These are phyloP conservation scores for Ceratocystis albifundus DNA, from an alignment of 2,329 filamentous ascomycete species.

Conservation along the genomic window DNA sequence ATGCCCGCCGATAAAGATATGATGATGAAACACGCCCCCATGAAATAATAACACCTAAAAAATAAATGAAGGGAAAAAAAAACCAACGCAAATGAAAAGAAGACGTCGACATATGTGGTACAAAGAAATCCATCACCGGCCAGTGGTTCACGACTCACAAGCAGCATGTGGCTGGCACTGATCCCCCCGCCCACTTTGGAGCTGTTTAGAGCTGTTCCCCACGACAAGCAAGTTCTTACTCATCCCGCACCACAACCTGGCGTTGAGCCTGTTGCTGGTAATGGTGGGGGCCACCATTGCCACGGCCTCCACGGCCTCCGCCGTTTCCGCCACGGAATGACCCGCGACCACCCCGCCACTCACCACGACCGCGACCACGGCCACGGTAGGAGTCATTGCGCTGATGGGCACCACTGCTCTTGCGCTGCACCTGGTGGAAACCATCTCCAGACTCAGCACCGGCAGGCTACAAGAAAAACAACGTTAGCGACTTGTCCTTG, in stretches of 20 bases:
- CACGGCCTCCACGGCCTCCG: conserved; percentile 42
- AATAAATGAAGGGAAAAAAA: conserved; percentile 8
- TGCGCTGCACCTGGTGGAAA: conserved; percentile 60
- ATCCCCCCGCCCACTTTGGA: neutral
- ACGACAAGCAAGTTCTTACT: neutral
- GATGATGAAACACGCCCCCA: conserved; percentile 11
- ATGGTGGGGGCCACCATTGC: conserved; percentile 33
- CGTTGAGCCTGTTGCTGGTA: conserved; percentile 30
- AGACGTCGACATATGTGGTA: neutral
- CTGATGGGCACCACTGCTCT: conserved; percentile 26
- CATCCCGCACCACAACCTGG: conserved; percentile 26
- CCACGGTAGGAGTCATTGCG: conserved; percentile 30
- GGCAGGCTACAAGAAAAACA: neutral
- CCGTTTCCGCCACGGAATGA: conserved; percentile 35
- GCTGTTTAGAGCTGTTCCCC: neutral
- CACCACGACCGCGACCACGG: conserved; percentile 41
- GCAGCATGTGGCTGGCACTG: conserved; percentile 3
- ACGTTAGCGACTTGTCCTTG: conserved; percentile 19
- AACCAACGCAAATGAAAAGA: conserved; percentile 4
- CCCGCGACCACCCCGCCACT: conserved; percentile 33
- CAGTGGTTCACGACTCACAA: conserved; percentile 4
- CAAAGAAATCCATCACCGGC: neutral
- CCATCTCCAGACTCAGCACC: conserved; percentile 39
- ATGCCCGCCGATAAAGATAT: conserved; percentile 12
- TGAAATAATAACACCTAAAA: conserved; percentile 13